These are phyloP conservation scores for Trichosanthes cucumerina DNA, from an alignment of 306 rosid species.

Conservation along the genomic window DNA sequence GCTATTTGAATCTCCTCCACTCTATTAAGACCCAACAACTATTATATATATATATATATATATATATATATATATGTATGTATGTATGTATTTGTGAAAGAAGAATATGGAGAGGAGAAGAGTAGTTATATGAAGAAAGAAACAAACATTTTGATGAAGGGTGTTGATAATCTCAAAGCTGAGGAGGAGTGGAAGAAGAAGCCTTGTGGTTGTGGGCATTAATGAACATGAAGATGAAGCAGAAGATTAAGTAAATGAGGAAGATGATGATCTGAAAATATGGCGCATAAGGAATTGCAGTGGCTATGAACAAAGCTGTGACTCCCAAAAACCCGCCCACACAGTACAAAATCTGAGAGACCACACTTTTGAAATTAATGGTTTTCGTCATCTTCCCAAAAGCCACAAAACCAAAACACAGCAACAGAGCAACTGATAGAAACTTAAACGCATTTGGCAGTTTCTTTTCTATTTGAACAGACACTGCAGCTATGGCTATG, in stretches of 20 bases:
- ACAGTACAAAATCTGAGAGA: background rate
- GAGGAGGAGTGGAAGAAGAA: background rate
- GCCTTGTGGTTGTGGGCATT: background rate
- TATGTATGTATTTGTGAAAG: no score
- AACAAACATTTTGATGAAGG: background rate
- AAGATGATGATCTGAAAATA: background rate
- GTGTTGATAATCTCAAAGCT: background rate
- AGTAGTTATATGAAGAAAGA: no score
- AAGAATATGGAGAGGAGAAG: background rate
- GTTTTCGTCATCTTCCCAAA: background rate
- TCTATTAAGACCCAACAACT: no score
- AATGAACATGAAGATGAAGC: slow-evolving; percentile 8
- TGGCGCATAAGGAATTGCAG: background rate
- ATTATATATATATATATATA: no score
- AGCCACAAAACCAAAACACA: background rate
- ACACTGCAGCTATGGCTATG: background rate
- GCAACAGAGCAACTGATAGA: background rate
- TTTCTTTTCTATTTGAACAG: background rate
- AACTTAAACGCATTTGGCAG: background rate
- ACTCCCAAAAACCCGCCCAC: background rate
- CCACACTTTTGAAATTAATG: background rate
- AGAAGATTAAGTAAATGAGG: background rate
- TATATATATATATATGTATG: no score
- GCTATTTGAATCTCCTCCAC: no score
- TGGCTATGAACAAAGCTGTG: background rate